phyloP scores from a whole-genome alignment of 148 eudicot species.

The Tetragonia tetragonoides region DNA sequence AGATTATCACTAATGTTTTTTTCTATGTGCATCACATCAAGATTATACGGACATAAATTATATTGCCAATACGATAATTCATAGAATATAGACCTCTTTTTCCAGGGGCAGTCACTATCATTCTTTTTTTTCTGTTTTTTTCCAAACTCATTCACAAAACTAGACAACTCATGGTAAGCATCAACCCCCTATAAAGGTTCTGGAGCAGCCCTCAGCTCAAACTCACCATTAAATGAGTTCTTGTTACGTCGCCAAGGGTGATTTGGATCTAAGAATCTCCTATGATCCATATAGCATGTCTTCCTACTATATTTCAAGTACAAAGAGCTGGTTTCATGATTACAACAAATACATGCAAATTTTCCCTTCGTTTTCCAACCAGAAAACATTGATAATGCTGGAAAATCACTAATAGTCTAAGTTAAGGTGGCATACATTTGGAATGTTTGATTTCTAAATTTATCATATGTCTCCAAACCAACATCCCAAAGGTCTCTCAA shows the following conservation, averaged over 20 bases:
- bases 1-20: neutral
- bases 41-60: no score
- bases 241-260: no score
- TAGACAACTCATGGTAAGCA: neutral
- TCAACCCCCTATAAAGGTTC: neutral
- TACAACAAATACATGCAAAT: conserved; percentile 1
- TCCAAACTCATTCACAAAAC: neutral
- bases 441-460: conserved; percentile 5
- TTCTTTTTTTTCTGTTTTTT: neutral
- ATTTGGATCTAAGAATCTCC: neutral
- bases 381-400: neutral
- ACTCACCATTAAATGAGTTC: no score
- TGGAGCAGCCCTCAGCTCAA: no score
- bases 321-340: no score
- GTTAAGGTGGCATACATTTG: neutral
- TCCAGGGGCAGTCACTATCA: neutral
- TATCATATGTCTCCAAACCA: conserved; percentile 16
- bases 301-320: conserved; percentile 12
- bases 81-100: neutral
- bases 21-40: no score
- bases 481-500: conserved; percentile 8
- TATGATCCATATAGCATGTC: conserved; percentile 3
- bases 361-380: conserved; percentile 7
- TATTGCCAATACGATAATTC: no score
- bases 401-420: conserved; percentile 18